Conservation (phyloP, 768 basidiomycete species). For the Ephemerocybe angulata region DNA sequence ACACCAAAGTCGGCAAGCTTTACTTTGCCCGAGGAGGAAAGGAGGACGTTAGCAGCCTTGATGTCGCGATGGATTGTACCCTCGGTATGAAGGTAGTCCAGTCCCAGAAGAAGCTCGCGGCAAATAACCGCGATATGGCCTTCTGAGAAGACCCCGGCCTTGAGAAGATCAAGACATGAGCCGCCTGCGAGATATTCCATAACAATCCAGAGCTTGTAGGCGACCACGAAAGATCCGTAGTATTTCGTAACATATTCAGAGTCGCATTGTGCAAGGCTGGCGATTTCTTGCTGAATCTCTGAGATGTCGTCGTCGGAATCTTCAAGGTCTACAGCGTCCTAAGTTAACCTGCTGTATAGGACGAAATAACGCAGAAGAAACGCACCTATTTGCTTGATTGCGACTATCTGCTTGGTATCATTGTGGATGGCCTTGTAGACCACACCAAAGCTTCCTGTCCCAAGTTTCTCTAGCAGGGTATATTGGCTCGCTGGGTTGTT, state of each 20-base stretch:
- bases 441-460: slow-evolving; percentile 93
- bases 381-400: slow-evolving; percentile 96
- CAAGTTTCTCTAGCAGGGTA: slow-evolving; percentile 91
- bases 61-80: slow-evolving; percentile 98
- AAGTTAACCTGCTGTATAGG: slow-evolving; percentile 6
- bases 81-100: slow-evolving; percentile 94
- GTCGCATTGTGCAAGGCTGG: slow-evolving; percentile 91
- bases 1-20: slow-evolving; percentile 99
- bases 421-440: slow-evolving; percentile 98
- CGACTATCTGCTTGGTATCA: slow-evolving; percentile 90
- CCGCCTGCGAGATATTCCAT: slow-evolving; percentile 99
- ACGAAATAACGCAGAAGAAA: slow-evolving; percentile 11
- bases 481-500: slow-evolving; percentile 88
- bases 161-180: slow-evolving; percentile 95
- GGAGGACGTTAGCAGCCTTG: slow-evolving; percentile 94
- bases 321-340: slow-evolving; percentile 69
- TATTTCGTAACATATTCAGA: slow-evolving; percentile 96
- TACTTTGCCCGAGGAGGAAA: slow-evolving; percentile 88
- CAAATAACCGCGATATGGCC: slow-evolving; percentile 93
- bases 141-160: slow-evolving; percentile 87
- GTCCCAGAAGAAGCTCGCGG: slow-evolving; percentile 86
- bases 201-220: slow-evolving; percentile 98
- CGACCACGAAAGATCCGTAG: slow-evolving; percentile 94
- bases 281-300: slow-evolving; percentile 98
- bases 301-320: slow-evolving; percentile 98